phyloP scores from a whole-genome alignment of 352 stramenopile genomes.

The Plasmopara viticola region DNA sequence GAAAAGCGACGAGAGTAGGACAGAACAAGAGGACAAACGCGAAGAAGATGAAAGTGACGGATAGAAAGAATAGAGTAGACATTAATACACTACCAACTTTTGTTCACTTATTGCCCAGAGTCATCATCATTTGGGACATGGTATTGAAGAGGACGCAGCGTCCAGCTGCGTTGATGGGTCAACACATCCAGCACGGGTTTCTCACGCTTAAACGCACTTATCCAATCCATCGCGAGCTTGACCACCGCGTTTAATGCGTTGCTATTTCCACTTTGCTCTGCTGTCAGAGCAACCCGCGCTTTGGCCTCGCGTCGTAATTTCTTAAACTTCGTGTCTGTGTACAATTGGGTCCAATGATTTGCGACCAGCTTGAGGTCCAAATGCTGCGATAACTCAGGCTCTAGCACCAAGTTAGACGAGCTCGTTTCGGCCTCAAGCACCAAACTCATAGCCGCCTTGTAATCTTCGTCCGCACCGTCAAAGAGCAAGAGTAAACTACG shows the following conservation, averaged over 20 bases:
- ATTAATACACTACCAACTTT: constrained; percentile 2
- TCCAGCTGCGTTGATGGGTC: constrained; percentile 32
- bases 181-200: constrained; percentile 39
- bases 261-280: neutral
- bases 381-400: constrained; percentile 11
- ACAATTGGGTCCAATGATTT: constrained; percentile 54
- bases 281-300: neutral
- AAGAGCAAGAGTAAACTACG: constrained; percentile 42
- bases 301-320: constrained; percentile 34
- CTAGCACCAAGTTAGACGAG: neutral
- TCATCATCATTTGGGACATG: constrained; percentile 14
- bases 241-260: constrained; percentile 4
- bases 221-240: constrained; percentile 30
- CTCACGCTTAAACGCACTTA: constrained; percentile 38
- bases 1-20: constrained; percentile 4
- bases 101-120: constrained; percentile 4
- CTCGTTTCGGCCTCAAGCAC: constrained; percentile 7
- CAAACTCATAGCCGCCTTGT: constrained; percentile 21
- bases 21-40: constrained; percentile 11
- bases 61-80: constrained; percentile 15
- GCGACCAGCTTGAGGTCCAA: constrained; percentile 37
- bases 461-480: constrained; percentile 37
- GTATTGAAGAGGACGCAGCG: constrained; percentile 37
- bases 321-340: constrained; percentile 35
- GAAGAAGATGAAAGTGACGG: constrained; percentile 11